phyloP scores from a whole-genome alignment of 805 yeast genomes.

The Kluyveromyces starmeri region DNA sequence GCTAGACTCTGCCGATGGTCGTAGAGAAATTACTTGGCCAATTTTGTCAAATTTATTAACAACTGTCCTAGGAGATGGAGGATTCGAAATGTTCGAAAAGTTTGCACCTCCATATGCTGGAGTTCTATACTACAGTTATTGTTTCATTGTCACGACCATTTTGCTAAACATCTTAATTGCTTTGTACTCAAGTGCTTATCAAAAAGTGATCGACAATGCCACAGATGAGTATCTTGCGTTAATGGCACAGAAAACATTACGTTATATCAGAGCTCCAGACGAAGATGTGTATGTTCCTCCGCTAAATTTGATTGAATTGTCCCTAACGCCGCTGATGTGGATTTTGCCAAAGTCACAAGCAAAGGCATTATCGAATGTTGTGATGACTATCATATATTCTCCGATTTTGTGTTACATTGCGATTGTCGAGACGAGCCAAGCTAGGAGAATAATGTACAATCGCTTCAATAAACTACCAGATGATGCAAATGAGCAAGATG shows the following conservation, averaged over 20 bases:
- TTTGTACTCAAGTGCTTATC: conserved; percentile 75
- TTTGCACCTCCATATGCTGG: conserved; percentile 83
- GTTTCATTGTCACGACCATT: conserved; percentile 65
- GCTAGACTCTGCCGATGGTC: conserved; percentile 81
- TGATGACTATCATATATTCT: conserved; percentile 59
- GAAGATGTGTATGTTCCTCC: conserved; percentile 81
- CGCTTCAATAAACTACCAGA: conserved; percentile 55
- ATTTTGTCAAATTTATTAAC: conserved; percentile 57
- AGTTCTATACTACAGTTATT: conserved; percentile 66
- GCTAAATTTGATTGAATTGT: conserved; percentile 60
- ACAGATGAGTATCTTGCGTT: conserved; percentile 78
- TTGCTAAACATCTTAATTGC: conserved; percentile 80
- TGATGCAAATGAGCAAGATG: conserved; percentile 70
- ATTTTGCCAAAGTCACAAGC: conserved; percentile 28
- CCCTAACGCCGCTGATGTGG: conserved; percentile 38
- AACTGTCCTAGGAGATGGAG: conserved; percentile 68
- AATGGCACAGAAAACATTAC: conserved; percentile 73
- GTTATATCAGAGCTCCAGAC: conserved; percentile 85
- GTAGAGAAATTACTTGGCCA: conserved; percentile 58
- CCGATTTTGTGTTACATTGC: conserved; percentile 60
- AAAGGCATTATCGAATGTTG: conserved; percentile 37
- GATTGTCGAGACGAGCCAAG: conserved; percentile 52
- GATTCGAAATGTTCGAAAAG: conserved; percentile 56
- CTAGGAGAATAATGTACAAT: conserved; percentile 65
- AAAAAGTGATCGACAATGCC: conserved; percentile 72